Evolutionary conservation across 2,329 filamentous ascomycete species (phyloP).

Genomic region (Plectosphaerella cucumerina): DNA sequence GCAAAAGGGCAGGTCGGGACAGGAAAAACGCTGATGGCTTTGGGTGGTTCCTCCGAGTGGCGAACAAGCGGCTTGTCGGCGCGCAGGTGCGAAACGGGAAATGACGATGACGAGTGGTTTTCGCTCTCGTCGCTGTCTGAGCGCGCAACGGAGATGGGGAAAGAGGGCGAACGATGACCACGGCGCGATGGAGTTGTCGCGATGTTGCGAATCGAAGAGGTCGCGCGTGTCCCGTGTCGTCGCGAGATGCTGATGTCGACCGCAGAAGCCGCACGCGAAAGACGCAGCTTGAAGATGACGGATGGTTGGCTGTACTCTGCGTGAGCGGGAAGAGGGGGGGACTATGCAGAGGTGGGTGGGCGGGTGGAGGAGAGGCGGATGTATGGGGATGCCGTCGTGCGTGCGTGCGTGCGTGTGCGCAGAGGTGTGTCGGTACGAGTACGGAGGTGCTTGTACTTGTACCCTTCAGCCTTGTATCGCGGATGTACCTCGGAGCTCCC

Average conservation of each 20-base stretch:
- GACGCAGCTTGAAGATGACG: not conserved
- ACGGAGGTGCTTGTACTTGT: not conserved
- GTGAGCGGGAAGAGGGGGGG: not conserved
- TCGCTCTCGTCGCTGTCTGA: not conserved
- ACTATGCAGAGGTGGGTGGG: not conserved
- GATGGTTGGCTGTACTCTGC: not conserved
- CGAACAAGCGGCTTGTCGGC: not conserved
- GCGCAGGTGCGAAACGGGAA: not conserved
- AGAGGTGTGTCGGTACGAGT: not conserved
- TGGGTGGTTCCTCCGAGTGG: not conserved
- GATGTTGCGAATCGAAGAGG: not conserved
- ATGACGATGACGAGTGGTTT: not conserved
- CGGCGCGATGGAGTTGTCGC: not conserved
- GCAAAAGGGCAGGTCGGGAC: not conserved
- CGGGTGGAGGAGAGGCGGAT: not conserved
- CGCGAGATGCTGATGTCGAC: not conserved
- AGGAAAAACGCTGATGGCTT: not conserved
- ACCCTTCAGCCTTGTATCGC: not conserved
- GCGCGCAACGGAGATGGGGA: not conserved
- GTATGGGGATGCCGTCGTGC: not conserved
- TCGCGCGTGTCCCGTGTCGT: not conserved
- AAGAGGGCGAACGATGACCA: not conserved
- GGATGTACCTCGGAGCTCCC: not conserved
- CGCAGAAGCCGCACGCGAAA: not conserved
- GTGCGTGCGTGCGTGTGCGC: not conserved